Conservation (phyloP, 306 rosid species). For the Vigna nakashimae region DNA sequence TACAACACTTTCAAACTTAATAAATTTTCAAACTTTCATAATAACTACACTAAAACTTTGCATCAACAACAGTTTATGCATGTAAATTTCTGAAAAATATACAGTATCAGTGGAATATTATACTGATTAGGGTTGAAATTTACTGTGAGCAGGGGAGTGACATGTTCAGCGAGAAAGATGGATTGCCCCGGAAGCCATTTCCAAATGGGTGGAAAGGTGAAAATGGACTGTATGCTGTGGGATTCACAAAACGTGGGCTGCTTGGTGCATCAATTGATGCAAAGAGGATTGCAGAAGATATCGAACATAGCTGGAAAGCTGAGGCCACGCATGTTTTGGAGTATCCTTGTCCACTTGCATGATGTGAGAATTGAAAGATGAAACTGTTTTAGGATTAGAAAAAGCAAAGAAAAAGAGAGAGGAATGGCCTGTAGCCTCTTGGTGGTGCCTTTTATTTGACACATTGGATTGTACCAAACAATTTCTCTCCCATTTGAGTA, state of each 20-base stretch:
- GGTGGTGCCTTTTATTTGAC: slow-evolving; percentile 38
- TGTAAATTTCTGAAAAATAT: too few relatives aligned
- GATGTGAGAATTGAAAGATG: slow-evolving; percentile 29
- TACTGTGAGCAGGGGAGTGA: slow-evolving; percentile 57
- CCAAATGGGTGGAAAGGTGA: slow-evolving; percentile 93
- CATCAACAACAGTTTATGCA: too few relatives aligned
- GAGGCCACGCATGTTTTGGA: slow-evolving; percentile 47
- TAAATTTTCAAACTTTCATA: too few relatives aligned
- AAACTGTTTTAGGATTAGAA: slow-evolving; percentile 28
- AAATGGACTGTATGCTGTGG: slow-evolving; percentile 76
- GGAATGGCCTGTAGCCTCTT: slow-evolving; percentile 7
- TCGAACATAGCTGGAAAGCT: slow-evolving; percentile 66
- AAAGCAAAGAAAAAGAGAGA: not conserved
- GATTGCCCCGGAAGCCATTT: slow-evolving; percentile 66
- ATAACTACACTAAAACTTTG: too few relatives aligned
- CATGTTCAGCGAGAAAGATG: slow-evolving; percentile 76
- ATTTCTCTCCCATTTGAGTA: slow-evolving; percentile 41
- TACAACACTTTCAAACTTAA: not conserved
- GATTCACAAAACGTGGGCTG: slow-evolving; percentile 84
- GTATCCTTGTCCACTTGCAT: slow-evolving; percentile 46
- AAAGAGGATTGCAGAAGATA: slow-evolving; percentile 74
- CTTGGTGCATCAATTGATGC: slow-evolving; percentile 89
- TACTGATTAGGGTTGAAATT: slow-evolving; percentile 6
- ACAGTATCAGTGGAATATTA: too few relatives aligned
- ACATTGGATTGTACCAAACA: slow-evolving; percentile 33